These are phyloP conservation scores for Citrullus colocynthis DNA, from an alignment of 306 rosid species.

Conservation along the genomic window DNA sequence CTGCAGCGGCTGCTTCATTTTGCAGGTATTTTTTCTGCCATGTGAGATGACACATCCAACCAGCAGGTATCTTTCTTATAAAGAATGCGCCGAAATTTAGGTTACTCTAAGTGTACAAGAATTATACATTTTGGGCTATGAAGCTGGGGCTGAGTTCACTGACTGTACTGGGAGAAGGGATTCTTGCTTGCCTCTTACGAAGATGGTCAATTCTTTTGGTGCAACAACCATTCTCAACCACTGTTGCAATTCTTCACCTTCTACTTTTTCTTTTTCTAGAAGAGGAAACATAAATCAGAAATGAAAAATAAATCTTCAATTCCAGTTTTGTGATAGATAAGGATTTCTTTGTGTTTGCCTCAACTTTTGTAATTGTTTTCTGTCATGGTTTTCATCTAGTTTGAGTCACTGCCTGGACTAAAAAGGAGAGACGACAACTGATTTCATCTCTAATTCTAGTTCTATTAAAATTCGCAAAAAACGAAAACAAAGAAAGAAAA, in stretches of 20 bases:
- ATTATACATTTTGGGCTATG: constrained; percentile 1
- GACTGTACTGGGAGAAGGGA: constrained; percentile 47
- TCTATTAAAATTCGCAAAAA: neutral
- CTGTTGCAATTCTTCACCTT: constrained; percentile 78
- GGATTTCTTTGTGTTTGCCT: neutral
- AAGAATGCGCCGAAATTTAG: constrained; percentile 34
- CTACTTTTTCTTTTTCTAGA: constrained; percentile 83
- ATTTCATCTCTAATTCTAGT: neutral
- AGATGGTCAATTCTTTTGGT: constrained; percentile 56
- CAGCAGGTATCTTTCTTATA: constrained; percentile 8
- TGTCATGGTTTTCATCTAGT: neutral
- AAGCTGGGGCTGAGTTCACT: constrained; percentile 23
- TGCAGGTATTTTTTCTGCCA: constrained; percentile 17
- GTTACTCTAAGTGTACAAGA: constrained; percentile 32
- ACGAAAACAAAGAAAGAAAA: neutral
- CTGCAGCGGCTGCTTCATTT: constrained; percentile 7
- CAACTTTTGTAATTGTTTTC: neutral
- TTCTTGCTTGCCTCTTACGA: constrained; percentile 46
- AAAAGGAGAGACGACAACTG: neutral
- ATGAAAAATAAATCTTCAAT: neutral
- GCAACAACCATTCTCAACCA: constrained; percentile 86
- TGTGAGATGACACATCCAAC: constrained; percentile 24
- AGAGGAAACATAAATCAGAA: constrained; percentile 23
- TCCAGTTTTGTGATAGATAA: neutral
- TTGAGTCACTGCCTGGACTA: neutral